These are phyloP conservation scores for Wickerhamiella qilinensis DNA, from an alignment of 805 yeast genomes.

Conservation along the genomic window DNA sequence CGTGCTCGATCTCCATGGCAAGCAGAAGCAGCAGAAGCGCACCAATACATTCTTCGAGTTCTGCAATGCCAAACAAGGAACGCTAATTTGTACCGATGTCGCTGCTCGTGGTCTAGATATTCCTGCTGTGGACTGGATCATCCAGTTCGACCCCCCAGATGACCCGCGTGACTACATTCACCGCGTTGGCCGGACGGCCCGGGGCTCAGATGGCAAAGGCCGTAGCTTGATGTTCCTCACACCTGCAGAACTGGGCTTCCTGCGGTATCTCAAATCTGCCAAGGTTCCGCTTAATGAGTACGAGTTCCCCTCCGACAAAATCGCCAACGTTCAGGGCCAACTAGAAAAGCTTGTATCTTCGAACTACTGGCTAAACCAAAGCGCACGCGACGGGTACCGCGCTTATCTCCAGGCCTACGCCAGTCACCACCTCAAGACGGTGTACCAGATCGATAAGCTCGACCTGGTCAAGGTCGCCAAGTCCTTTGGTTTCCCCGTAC, in stretches of 20 bases:
- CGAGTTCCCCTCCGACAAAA: conserved; percentile 86
- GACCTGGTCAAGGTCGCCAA: conserved; percentile 91
- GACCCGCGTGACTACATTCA: conserved; percentile 98
- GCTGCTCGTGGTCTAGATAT: conserved; percentile 99
- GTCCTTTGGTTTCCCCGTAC: conserved; percentile 79
- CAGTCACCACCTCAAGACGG: conserved; percentile 89
- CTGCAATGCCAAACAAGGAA: conserved; percentile 92
- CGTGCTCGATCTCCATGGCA: conserved; percentile 90
- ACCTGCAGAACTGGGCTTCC: conserved; percentile 86
- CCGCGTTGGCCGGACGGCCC: conserved; percentile 97
- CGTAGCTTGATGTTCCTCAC: conserved; percentile 88
- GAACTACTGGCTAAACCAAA: conserved; percentile 82
- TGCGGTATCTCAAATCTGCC: conserved; percentile 88
- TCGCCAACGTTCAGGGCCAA: conserved; percentile 92
- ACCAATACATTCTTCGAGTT: conserved; percentile 97
- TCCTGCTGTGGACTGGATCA: conserved; percentile 98
- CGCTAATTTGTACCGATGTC: conserved; percentile 88
- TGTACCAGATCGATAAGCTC: conserved; percentile 86
- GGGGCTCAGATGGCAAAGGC: conserved; percentile 75
- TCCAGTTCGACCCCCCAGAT: conserved; percentile 99
- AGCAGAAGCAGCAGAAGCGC: conserved; percentile 96
- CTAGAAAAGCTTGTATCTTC: conserved; percentile 78
- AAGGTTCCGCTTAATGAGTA: conserved; percentile 95
- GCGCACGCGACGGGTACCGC: conserved; percentile 95
- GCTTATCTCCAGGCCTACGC: conserved; percentile 95